A percentile compares a stretch with the other conserved stretches of the same genome.
phyloP scores from a whole-genome alignment of 2,329 filamentous ascomycete genomes.

The Pyrenophora teres region DNA sequence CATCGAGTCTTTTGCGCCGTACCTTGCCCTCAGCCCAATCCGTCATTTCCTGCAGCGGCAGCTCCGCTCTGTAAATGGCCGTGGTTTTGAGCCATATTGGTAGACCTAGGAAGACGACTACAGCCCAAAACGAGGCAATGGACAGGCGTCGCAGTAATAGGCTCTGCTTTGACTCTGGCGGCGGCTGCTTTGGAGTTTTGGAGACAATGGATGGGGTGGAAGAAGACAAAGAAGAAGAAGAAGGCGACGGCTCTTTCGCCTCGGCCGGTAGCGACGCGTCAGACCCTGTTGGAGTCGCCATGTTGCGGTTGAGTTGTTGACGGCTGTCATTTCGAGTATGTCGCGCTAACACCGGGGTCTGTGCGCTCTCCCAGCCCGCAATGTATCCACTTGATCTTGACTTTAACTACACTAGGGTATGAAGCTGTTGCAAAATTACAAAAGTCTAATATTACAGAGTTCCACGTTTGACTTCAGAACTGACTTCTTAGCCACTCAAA shows the following conservation, averaged over 20 bases:
- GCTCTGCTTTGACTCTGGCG: slow-evolving; percentile 75
- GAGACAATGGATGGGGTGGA: slow-evolving; percentile 3
- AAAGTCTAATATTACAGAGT: no score
- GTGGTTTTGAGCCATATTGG: slow-evolving; percentile 98
- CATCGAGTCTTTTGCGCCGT: not conserved
- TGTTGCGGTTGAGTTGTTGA: slow-evolving; percentile 30
- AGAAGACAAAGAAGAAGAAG: not conserved
- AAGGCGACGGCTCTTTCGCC: slow-evolving; percentile 5
- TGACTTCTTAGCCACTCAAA: no score
- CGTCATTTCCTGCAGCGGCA: slow-evolving; percentile 85
- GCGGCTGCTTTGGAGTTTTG: slow-evolving; percentile 54
- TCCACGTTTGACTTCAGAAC: no score
- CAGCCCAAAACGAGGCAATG: slow-evolving; percentile 86
- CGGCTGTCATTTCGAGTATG: slow-evolving; percentile 19
- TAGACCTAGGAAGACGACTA: slow-evolving; percentile 80
- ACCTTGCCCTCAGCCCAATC: slow-evolving; percentile 92
- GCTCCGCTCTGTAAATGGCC: slow-evolving; percentile 81
- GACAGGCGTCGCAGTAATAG: slow-evolving; percentile 73
- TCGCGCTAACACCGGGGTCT: slow-evolving; percentile 10
- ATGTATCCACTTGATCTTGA: not conserved
- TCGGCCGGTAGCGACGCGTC: slow-evolving; percentile 27
- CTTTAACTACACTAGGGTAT: no score
- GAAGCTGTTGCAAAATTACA: no score
- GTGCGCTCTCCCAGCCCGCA: slow-evolving; percentile 12
- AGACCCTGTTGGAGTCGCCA: slow-evolving; percentile 29